phyloP scores from a whole-genome alignment of 306 rosid genomes.

The Boehmeria nivea region DNA sequence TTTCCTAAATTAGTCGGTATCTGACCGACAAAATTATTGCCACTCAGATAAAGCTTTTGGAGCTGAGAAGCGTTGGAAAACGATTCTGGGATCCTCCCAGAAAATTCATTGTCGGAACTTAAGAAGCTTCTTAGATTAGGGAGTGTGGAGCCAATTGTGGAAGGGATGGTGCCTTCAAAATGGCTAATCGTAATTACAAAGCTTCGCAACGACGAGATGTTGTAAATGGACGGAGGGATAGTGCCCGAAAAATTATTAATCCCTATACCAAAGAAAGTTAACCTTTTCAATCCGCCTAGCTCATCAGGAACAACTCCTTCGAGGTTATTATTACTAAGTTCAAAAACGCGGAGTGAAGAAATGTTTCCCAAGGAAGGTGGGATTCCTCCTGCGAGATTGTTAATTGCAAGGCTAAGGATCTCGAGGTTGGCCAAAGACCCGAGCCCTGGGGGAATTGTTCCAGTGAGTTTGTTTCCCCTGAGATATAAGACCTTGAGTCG shows the following conservation, averaged over 20 bases:
- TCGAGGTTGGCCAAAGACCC: constrained; percentile 21
- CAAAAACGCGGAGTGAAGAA: constrained; percentile 4
- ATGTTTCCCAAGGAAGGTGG: constrained; percentile 32
- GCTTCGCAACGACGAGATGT: constrained; percentile 23
- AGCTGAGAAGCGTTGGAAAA: constrained; percentile 29
- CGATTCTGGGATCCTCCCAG: constrained; percentile 29
- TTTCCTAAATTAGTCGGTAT: constrained; percentile 21
- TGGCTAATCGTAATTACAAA: neutral
- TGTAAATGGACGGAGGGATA: constrained; percentile 31
- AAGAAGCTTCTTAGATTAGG: neutral
- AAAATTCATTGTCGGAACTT: constrained; percentile 20
- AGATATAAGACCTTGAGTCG: neutral
- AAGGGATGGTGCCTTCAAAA: constrained; percentile 31
- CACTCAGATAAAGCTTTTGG: rapidly evolving
- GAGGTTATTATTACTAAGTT: neutral
- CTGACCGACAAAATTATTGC: constrained; percentile 19
- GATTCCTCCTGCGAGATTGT: constrained; percentile 28
- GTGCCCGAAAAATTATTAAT: constrained; percentile 19
- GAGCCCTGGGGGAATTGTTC: constrained; percentile 10
- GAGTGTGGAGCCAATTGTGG: constrained; percentile 19
- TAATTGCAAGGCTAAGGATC: neutral
- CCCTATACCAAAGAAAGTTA: neutral
- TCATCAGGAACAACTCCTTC: constrained; percentile 30
- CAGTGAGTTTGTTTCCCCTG: neutral
- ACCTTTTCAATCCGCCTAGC: constrained; percentile 12